Conservation (phyloP, 2,329 filamentous ascomycete genomes). For the Ophioceras dolichostomum region DNA sequence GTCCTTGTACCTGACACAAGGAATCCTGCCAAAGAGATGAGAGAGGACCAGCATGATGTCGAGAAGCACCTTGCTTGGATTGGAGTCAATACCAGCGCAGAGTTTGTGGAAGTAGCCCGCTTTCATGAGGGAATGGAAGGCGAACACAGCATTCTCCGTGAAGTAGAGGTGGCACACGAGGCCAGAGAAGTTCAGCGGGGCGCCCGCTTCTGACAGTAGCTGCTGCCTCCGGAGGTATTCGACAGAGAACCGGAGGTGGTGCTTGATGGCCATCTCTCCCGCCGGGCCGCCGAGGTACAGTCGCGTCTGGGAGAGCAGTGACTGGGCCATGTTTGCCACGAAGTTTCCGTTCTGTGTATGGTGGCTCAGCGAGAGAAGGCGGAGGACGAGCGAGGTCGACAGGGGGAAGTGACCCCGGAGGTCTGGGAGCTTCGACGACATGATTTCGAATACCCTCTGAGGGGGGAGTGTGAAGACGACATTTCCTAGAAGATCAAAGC, state of each 20-base stretch:
- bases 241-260: slow-evolving; percentile 70
- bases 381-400: slow-evolving; percentile 59
- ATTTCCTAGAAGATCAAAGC: slow-evolving; percentile 71
- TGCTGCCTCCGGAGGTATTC: slow-evolving; percentile 63
- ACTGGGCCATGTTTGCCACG: slow-evolving; percentile 48
- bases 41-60: slow-evolving; percentile 56
- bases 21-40: slow-evolving; percentile 55
- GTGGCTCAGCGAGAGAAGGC: slow-evolving; percentile 54
- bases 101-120: slow-evolving; percentile 55
- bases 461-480: slow-evolving; percentile 61
- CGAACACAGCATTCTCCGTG: slow-evolving; percentile 63
- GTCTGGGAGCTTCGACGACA: slow-evolving; percentile 62
- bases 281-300: slow-evolving; percentile 59
- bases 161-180: slow-evolving; percentile 64
- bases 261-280: slow-evolving; percentile 56
- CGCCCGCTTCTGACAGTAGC: slow-evolving; percentile 47
- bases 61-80: slow-evolving; percentile 35
- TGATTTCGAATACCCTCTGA: slow-evolving; percentile 52
- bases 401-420: slow-evolving; percentile 69
- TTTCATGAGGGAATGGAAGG: slow-evolving; percentile 62
- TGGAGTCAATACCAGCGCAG: slow-evolving; percentile 41
- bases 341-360: slow-evolving; percentile 52
- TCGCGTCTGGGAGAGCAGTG: slow-evolving; percentile 56
- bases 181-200: slow-evolving; percentile 60
- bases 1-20: slow-evolving; percentile 30